Evolutionary conservation across 2,329 filamentous ascomycete genomes (phyloP).

Genomic region (Albophoma yamanashiensis): DNA sequence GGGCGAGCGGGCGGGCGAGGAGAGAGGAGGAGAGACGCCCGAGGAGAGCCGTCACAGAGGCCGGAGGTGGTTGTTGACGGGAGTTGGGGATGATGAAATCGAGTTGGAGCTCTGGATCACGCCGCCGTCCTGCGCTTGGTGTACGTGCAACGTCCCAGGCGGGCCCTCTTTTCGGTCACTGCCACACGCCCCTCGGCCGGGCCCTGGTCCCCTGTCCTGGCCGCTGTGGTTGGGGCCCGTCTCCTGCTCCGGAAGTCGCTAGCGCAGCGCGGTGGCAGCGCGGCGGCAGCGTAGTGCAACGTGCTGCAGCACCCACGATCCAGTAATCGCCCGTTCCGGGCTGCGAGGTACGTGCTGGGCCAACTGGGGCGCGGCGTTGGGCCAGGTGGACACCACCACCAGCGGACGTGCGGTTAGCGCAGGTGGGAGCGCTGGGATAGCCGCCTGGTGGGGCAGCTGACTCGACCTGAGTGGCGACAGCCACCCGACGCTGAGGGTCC

Average conservation of each 20-base stretch:
- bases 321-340: neutral
- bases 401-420: neutral
- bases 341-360: neutral
- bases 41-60: neutral
- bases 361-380: neutral
- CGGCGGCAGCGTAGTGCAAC: neutral
- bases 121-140: neutral
- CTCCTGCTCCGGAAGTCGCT: neutral
- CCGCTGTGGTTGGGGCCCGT: neutral
- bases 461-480: slow-evolving; percentile 15
- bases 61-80: neutral
- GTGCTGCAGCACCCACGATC: neutral
- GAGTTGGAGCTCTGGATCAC: slow-evolving; percentile 3
- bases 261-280: neutral
- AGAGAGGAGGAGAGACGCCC: neutral
- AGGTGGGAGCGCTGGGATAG: slow-evolving; percentile 6
- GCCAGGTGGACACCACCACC: neutral
- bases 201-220: neutral
- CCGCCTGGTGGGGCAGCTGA: slow-evolving; percentile 21
- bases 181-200: neutral
- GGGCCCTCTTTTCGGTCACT: neutral
- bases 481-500: neutral
- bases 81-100: neutral
- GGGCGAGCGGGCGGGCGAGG: neutral
- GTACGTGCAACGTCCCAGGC: neutral